Evolutionary conservation across 1,139 yeast species (phyloP).

Genomic region (Yamadazyma jaroonii): DNA sequence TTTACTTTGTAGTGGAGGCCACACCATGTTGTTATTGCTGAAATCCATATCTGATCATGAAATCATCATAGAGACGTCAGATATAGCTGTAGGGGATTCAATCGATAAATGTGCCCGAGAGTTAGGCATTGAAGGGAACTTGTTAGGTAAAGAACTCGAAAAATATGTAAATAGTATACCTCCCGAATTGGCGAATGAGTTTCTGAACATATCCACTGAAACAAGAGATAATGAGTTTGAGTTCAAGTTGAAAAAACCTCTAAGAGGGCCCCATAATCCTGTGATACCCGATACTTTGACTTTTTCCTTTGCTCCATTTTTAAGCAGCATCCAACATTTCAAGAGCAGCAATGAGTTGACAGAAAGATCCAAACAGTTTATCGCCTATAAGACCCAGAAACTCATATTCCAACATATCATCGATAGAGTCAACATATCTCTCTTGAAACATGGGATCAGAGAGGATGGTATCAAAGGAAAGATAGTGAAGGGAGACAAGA

Average conservation of each 20-base stretch:
- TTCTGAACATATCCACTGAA: slow-evolving; percentile 20
- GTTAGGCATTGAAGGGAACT: slow-evolving; percentile 73
- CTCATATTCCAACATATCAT: slow-evolving; percentile 70
- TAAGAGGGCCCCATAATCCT: slow-evolving; percentile 29
- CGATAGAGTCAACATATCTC: slow-evolving; percentile 56
- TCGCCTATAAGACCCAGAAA: slow-evolving; percentile 66
- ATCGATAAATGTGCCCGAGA: slow-evolving; percentile 90
- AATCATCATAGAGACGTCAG: slow-evolving; percentile 71
- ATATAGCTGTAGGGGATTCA: slow-evolving; percentile 92
- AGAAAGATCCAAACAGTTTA: slow-evolving; percentile 26
- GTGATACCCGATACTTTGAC: slow-evolving; percentile 31
- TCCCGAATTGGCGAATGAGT: slow-evolving; percentile 17
- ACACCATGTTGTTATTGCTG: slow-evolving; percentile 81
- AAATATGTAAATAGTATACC: slow-evolving; percentile 40
- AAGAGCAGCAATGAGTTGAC: slow-evolving; percentile 16
- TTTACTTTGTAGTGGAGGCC: slow-evolving; percentile 89
- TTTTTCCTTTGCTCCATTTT: slow-evolving; percentile 80
- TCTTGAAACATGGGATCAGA: slow-evolving; percentile 32
- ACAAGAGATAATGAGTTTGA: slow-evolving; percentile 27
- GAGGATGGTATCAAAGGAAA: slow-evolving; percentile 1
- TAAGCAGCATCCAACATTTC: slow-evolving; percentile 50
- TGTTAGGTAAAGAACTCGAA: slow-evolving; percentile 86
- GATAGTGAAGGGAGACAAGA: slow-evolving; percentile 28
- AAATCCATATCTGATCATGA: slow-evolving; percentile 61
- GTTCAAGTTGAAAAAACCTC: slow-evolving; percentile 30